Evolutionary conservation across 202 grass and related monocot genomes (phyloP), one percentile per base, ranked within the genome.

Genomic region (Panicum hallii): DNA sequence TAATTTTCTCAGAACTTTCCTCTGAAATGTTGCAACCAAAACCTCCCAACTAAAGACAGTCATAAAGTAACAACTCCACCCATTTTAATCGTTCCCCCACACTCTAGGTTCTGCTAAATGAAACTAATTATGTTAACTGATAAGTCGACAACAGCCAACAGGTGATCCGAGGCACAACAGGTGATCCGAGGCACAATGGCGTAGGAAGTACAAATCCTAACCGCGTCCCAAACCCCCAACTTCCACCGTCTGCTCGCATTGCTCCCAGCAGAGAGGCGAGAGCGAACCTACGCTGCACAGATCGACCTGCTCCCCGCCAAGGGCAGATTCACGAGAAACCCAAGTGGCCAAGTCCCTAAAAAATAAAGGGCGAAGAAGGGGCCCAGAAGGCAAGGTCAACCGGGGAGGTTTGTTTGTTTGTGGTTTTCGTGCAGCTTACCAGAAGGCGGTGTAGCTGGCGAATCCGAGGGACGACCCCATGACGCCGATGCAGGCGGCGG

Each of bases 401-500:
- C 0, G 14, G 15, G 36, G 15, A 28, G 12, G 36, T 36, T 36
- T 36, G 36, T 32, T 2, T 32, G 20, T 5, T 4, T 11, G 76
- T 49, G 13, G 78, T 58, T 14, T n/a, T 4, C 54, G 23, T n/a
- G 20, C 13, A 4, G 40, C 52, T 82, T 94, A 99, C 96, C 93
- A 99, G 90, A 96, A 96, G 79, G 96, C 93, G 40, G 93, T 96
- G 96, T 94, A 99, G 82, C 80, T 89, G 41, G 93, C 86, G 91
- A 99, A 99, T 34, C 93, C 93, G 19, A 62, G 11, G 28, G 84
- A 92, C 55, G 86, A 94, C 7, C 84, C 67, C 96, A 99, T 99
- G 79, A 92, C 30, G 76, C 43, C 88, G 86, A 99, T 91, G 54
- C 86, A 99, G 70, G 86, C 90, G 63, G 81, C 93, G 46, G 96